Base-by-base conservation (phyloP, 2,329 filamentous ascomycete species). In the Microsporum ferrugineum region DNA sequence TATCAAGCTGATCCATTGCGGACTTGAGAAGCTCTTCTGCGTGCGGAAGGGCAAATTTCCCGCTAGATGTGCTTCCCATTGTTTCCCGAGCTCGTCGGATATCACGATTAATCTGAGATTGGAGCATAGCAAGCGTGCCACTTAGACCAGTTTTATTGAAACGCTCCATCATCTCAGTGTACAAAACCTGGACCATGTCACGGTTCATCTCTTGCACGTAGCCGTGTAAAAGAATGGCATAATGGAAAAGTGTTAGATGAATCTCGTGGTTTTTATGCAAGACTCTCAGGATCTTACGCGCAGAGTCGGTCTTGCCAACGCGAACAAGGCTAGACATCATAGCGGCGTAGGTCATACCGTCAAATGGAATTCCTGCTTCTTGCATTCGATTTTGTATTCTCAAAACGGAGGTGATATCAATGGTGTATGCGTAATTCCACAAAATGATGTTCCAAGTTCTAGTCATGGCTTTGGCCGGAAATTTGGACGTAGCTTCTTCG, bases 361-460 rank as follows among this genome's bases (percentile, higher is more conserved):
- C 80, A 7, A 80, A 75, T 34, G 73, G 71, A 36, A 88, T 73
- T 0, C 76, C 72, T 45, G 76, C 71, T 3, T 75, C 68, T 55
- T 78, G 72, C 82, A 88, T 87, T 60, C 76, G 76, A 34, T 74
- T 72, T 65, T 84, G 82, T 2, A 83, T 71, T 59, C 78, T 76
- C 64, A 81, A 78, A 14, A 81, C 77, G n/a, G 77, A 77, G 27
- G 76, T 70, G 33, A 85, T 67, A 63, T 87, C 80, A 60, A 86
- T 82, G 5, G 82, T 79, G 60, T 83, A 76, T 5, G 88, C 88
- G 70, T 90, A 81, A 63, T 87, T 83, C 61, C 81, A 79, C 3
- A 96, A 76, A 36, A 96, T 75, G 59, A 84, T 79, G 69, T 96
- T 96, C 88, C 89, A 96, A 69, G 90, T 83, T 36, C 79, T 77